Percentiles rank a stretch among this genome's conserved stretches.
Evolutionary conservation across 768 basidiomycete species (phyloP).

Genomic region (Omphalotus guepiniiformis): DNA sequence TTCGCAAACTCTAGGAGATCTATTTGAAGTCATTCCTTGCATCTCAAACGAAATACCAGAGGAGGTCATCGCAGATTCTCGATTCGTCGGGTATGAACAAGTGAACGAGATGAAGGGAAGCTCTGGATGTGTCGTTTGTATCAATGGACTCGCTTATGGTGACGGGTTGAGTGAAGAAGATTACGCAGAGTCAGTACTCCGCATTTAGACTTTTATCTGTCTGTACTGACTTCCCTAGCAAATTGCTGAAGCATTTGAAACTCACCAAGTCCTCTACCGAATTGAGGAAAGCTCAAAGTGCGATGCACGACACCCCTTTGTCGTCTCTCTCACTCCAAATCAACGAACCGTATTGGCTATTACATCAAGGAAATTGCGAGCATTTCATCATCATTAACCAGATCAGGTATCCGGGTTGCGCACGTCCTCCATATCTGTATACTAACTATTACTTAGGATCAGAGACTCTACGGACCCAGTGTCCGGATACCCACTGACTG

Average conservation of each 20-base stretch:
- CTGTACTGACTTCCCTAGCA: conserved; percentile 32
- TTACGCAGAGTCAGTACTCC: conserved; percentile 54
- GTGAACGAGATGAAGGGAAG: conserved; percentile 13
- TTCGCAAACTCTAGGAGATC: conserved; percentile 67
- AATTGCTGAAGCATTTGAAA: conserved; percentile 37
- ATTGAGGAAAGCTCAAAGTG: conserved; percentile 35
- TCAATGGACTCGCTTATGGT: conserved; percentile 59
- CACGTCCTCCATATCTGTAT: not conserved
- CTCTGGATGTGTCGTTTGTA: conserved; percentile 49
- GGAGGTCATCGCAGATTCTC: conserved; percentile 33
- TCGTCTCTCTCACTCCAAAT: conserved; percentile 55
- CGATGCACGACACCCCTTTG: conserved; percentile 47
- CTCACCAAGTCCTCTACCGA: conserved; percentile 22
- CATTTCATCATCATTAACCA: conserved; percentile 73
- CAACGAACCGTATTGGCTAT: conserved; percentile 76
- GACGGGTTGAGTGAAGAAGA: conserved; percentile 44
- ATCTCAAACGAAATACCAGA: conserved; percentile 48
- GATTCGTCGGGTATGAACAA: conserved; percentile 28
- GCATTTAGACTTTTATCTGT: not conserved
- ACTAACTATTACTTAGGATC: conserved; percentile 36
- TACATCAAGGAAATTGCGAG: conserved; percentile 80
- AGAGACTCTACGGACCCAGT: conserved; percentile 52
- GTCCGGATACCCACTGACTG: conserved; percentile 62
- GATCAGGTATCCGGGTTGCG: conserved; percentile 48
- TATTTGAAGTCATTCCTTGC: conserved; percentile 60